Percentiles rank a stretch among this genome's conserved stretches.
Conservation (phyloP, 805 yeast genomes). For the Lachancea mirantina region DNA sequence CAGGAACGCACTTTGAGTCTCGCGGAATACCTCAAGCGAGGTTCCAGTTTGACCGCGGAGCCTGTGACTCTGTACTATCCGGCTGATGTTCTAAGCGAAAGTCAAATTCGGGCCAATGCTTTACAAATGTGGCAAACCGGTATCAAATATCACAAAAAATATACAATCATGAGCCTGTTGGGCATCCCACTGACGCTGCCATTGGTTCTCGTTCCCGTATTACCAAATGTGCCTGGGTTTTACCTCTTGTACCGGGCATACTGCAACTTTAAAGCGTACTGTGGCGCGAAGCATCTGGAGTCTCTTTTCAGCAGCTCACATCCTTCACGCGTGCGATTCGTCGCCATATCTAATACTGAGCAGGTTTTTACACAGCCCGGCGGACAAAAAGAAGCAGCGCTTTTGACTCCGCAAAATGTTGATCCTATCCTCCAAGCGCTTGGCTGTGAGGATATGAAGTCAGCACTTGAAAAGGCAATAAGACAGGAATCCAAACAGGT, state of each 20-base stretch:
- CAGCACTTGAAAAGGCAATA: too few species aligned
- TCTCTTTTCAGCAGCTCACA: too few species aligned
- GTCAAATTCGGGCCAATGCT: constrained; percentile 35
- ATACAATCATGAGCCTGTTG: constrained; percentile 45
- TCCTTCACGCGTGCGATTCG: too few species aligned
- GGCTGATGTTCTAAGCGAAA: constrained; percentile 26
- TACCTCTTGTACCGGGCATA: constrained; percentile 74
- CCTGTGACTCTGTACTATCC: constrained; percentile 51
- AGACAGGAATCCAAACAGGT: too few species aligned
- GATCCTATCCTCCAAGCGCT: too few species aligned
- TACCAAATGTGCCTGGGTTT: constrained; percentile 90
- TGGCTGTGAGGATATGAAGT: too few species aligned
- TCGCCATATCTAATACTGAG: too few species aligned
- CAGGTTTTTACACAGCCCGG: constrained; percentile 64
- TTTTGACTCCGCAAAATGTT: too few species aligned
- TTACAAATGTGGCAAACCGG: constrained; percentile 38
- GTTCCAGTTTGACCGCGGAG: constrained; percentile 11
- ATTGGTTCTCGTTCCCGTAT: constrained; percentile 69
- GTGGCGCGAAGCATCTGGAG: constrained; percentile 65
- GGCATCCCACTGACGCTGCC: constrained; percentile 78
- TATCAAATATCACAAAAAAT: constrained; percentile 46
- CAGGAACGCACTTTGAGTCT: constrained; percentile 14
- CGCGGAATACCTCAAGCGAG: constrained; percentile 13
- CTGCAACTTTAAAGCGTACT: constrained; percentile 72
- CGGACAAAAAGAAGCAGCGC: too few species aligned